These are phyloP conservation scores for Sechiopsis laciniata DNA, from an alignment of 306 rosid genomes.

Conservation along the genomic window DNA sequence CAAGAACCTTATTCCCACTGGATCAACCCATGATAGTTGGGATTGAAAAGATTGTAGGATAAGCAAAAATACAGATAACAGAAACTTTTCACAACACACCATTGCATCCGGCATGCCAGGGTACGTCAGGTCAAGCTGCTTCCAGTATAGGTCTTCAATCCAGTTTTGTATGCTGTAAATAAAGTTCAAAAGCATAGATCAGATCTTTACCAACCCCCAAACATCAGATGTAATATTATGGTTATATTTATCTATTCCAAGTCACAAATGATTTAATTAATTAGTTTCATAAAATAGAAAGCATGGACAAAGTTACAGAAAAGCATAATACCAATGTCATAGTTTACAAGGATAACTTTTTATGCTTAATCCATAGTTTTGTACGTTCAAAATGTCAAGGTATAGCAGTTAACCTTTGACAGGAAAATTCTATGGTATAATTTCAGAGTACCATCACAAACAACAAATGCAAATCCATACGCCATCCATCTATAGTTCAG, in stretches of 20 bases:
- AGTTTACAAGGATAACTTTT: background rate
- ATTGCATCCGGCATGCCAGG: constrained; percentile 94
- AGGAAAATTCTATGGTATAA: background rate
- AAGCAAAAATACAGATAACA: constrained; percentile 3
- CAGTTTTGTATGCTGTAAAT: constrained; percentile 83
- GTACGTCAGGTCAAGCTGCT: constrained; percentile 79
- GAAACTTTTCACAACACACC: constrained; percentile 43
- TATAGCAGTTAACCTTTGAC: background rate
- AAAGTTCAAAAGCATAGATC: background rate
- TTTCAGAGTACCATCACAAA: background rate
- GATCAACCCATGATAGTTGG: too few relatives aligned
- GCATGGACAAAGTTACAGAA: background rate
- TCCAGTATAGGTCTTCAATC: constrained; percentile 92
- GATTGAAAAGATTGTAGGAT: background rate
- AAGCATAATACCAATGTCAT: background rate
- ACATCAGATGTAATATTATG: background rate
- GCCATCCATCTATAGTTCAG: background rate
- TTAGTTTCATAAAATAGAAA: constrained; percentile 11
- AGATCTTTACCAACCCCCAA: background rate
- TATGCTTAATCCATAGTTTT: constrained; percentile 1
- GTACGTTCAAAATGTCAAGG: background rate
- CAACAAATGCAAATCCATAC: background rate
- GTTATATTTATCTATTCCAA: background rate
- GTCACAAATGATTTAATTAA: constrained; percentile 3
- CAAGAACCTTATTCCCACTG: too few relatives aligned